Base-by-base conservation (phyloP, 179 eudicot species). In the Camellia oleifera region DNA sequence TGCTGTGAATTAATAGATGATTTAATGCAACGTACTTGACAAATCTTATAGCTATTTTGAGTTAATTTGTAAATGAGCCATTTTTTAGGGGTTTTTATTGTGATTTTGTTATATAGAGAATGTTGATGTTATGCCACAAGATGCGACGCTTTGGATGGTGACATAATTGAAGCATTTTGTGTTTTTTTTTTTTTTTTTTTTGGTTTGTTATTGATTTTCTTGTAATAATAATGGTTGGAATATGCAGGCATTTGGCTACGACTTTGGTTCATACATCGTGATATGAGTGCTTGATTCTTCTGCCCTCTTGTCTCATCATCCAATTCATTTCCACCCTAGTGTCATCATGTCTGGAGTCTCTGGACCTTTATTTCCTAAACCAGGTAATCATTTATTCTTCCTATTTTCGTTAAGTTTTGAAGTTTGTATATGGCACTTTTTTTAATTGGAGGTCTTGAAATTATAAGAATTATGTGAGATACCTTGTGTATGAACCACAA, bases 281-380 rank as follows among this genome's bases (percentile, higher is more conserved):
- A 76, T 76, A 63, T 56, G 71, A 76, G 79, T 77, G 79, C 52
- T 77, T 77, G 79, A 64, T 77, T 77, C 71, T 77, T 50, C 72
- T 77, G 61, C 79, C 53, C 71, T 50, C 12, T 64, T 11, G 15
- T 53, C 14, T 7, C 62, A 53, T 72, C 23, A n/a, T 54, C 62
- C 6, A 7, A 13, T 23, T 53, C 46, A 9, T 14, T 54, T 53
- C 26, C 11, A 14, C n/a, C 17, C 76, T 20, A 50, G 57, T 76
- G 79, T 63, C 57, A 64, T 15, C 71, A 77, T 77, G 79, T 77
- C 79, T 50, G 72, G 79, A 77, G 65, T 77, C 72, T 77, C 79
- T 50, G 72, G 79, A 77, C 79, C 79, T 18, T 23, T 77, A 52
- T 64, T 72, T 23, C 71, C 23, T 18, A 77, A 77, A 77, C 46